Conservation (phyloP, 2,329 filamentous ascomycete species). For the Aspergillus spinulosporus region DNA sequence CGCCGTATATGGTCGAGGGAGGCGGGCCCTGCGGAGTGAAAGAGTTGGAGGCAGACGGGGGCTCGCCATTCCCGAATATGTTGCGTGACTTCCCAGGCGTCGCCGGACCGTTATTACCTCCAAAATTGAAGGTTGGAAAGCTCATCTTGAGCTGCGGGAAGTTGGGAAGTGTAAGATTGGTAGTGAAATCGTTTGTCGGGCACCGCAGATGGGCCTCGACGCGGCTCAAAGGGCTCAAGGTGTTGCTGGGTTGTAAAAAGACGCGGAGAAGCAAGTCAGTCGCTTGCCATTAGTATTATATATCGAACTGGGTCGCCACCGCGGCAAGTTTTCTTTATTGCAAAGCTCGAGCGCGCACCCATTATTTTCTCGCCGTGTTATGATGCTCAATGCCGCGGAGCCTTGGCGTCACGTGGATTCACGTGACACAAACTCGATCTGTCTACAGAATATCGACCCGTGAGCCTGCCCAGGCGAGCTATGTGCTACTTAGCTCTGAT, state of each 20-base stretch:
- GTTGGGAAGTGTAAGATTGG: neutral
- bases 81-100: slow-evolving; percentile 42
- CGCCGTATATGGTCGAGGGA: slow-evolving; percentile 53
- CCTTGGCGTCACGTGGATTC: slow-evolving; percentile 23
- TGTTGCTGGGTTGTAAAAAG: neutral
- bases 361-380: slow-evolving; percentile 10
- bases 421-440: slow-evolving; percentile 11
- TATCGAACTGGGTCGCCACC: neutral
- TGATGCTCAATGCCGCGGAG: slow-evolving; percentile 16
- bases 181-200: slow-evolving; percentile 6
- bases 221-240: neutral
- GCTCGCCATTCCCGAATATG: slow-evolving; percentile 49
- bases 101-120: slow-evolving; percentile 37
- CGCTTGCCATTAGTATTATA: neutral
- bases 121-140: slow-evolving; percentile 35
- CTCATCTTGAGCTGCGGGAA: slow-evolving; percentile 29
- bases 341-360: slow-evolving; percentile 7
- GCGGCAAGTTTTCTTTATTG: neutral
- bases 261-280: neutral
- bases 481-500: too few relatives aligned
- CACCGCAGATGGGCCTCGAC: slow-evolving; percentile 4
- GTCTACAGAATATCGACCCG: too few relatives aligned
- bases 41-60: slow-evolving; percentile 54
- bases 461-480: too few relatives aligned
- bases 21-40: slow-evolving; percentile 59